Evolutionary conservation across 768 basidiomycete species (phyloP), one percentile per base, ranked within the genome.

Genomic region (Porphyrellus cyaneotinctus): DNA sequence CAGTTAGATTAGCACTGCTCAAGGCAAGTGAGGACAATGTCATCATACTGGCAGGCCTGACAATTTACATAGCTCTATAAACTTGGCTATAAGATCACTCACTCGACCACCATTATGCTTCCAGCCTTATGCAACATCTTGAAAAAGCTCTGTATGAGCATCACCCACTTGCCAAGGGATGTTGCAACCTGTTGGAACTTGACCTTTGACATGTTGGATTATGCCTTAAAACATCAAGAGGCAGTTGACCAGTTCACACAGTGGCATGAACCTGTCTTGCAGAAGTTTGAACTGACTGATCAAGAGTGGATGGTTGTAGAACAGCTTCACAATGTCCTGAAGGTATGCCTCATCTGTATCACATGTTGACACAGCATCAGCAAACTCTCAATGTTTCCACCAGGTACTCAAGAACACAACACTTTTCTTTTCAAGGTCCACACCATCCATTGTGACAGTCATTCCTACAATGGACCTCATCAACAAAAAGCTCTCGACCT

Each of bases 141-240:
- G 22, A 31, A 1, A 35, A 59, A 7, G 9, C 6, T 30, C 0
- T 8, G 5, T 9, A 11, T 33, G 32, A 46, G 33, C 1, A 3
- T 22, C 0, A 53, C 48, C 0, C n/a, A 48, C 4, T 53, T 70
- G 37, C 67, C 62, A 12, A 39, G 57, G 0, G 63, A 72, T 53
- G 60, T 70, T 6, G 4, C 43, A 1, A 71, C 67, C 1, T 9
- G 53, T 0, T 70, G 65, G 68, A 69, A 69, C 43, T 51, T 4
- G 2, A 51, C 31, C 0, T 43, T 37, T 3, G 17, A 54, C n/a
- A 53, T 53, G 52, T 18, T 41, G 6, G 23, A 14, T 1, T 41
- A 38, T 44, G 42, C 24, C 2, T 20, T 43, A 7, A 12, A 23
- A 2, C 22, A 53, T 26, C 1, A 11, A 3, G 10, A 31, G 9